A percentile compares a stretch with the other conserved stretches of the same genome.
phyloP scores from a whole-genome alignment of 768 basidiomycete species.

The Mycena crocata region DNA sequence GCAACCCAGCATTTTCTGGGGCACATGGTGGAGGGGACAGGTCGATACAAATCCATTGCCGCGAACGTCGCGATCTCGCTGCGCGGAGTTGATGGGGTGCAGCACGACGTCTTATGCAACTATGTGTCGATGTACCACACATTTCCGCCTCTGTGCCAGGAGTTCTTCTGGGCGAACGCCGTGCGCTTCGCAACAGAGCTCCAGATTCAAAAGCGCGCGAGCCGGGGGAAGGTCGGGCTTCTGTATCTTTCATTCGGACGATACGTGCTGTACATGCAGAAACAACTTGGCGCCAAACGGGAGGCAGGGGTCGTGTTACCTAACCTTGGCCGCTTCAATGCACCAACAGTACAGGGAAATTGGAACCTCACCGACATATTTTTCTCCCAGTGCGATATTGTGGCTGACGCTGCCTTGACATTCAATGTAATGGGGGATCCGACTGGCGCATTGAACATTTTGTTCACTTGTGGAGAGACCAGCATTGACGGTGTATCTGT shows the following conservation, averaged over 20 bases:
- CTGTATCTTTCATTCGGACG: not conserved
- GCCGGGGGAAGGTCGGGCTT: not conserved
- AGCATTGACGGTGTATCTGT: slow-evolving; percentile 7
- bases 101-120: not conserved
- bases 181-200: not conserved
- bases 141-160: not conserved
- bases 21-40: no score
- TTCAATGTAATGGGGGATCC: slow-evolving; percentile 12
- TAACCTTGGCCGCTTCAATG: slow-evolving; percentile 8
- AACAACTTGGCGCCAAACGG: slow-evolving; percentile 8
- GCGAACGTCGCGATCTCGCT: slow-evolving; percentile 11
- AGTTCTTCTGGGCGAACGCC: slow-evolving; percentile 8
- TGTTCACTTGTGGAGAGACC: slow-evolving; percentile 13
- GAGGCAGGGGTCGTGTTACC: not conserved
- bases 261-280: not conserved
- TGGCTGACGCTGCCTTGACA: not conserved
- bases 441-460: slow-evolving; percentile 7
- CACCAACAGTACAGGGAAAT: not conserved
- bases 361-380: slow-evolving; percentile 9
- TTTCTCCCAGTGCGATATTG: slow-evolving; percentile 9
- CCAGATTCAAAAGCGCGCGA: not conserved
- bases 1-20: no score
- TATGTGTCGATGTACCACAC: not conserved
- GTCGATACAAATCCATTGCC: not conserved
- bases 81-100: not conserved